Evolutionary conservation across 805 yeast genomes (phyloP), one percentile per base, ranked within the genome.

Genomic region (Candida silvicultrix): DNA sequence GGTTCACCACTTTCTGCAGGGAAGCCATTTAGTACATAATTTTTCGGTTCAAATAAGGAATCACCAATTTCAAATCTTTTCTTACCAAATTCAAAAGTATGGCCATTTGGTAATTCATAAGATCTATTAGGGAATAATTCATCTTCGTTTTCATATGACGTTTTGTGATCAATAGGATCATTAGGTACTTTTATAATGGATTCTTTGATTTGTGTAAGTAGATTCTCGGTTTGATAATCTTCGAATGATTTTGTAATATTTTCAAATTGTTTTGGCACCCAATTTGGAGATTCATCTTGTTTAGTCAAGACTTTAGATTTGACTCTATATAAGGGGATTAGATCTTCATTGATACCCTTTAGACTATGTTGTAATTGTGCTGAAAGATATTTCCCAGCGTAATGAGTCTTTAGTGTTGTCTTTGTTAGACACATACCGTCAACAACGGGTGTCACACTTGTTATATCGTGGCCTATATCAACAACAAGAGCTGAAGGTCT

Each of bases 401-500:
- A 80, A 50, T 75, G 80, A 2, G 95, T 87, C 56, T 80, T 81
- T 67, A 74, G 77, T 15, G 81, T 85, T 55, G 81, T 83, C 53
- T 78, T 83, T 40, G 84, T 73, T 47, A 86, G 66, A 40, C 89
- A 83, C 65, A 84, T 78, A 21, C 95, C 95, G 65, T 85, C 96
- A 49, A 83, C 80, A 19, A 85, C 89, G 2, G 90, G 96, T 5
- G 94, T 83, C 1, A 82, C 90, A 49, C 88, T 80, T 18, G 77
- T 71, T 2, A 82, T 68, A 59, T 85, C 90, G 59, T 86, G 94
- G 6, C 96, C 96, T 36, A 87, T 66, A 62, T 89, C 96, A 36
- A 89, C 92, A 36, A 89, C 89, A 29, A 89, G 69, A 61, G 95
- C 89, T 49, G 83, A 84, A 40, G 95, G 89, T 60, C 95, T 75